Conservation (phyloP, 805 yeast genomes). For the Debaryomyces tyrocola region DNA sequence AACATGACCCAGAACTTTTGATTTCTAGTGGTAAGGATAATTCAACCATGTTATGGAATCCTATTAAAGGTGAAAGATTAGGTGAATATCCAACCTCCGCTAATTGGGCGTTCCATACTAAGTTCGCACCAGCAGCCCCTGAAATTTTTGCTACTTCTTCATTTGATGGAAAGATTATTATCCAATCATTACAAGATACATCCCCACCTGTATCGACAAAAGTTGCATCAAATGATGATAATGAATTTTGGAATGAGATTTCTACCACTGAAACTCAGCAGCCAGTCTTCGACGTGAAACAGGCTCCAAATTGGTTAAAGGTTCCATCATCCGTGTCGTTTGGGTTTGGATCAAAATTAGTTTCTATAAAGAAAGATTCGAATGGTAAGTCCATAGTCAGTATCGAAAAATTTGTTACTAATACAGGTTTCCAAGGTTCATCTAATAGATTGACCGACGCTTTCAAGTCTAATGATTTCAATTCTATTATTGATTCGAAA, state of each 20-base stretch:
- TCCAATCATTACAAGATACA: conserved; percentile 89
- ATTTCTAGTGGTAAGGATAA: conserved; percentile 94
- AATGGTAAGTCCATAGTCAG: conserved; percentile 41
- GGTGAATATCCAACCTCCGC: conserved; percentile 91
- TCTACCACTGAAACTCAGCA: conserved; percentile 68
- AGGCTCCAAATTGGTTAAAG: conserved; percentile 89
- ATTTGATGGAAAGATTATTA: conserved; percentile 75
- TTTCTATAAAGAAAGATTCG: conserved; percentile 47
- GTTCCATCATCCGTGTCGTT: conserved; percentile 74
- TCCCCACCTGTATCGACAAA: conserved; percentile 52
- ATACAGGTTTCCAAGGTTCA: conserved; percentile 32
- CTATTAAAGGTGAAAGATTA: conserved; percentile 64
- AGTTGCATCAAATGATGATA: conserved; percentile 51
- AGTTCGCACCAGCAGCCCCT: conserved; percentile 85
- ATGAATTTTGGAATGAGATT: conserved; percentile 83
- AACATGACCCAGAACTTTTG: conserved; percentile 72
- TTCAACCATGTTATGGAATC: conserved; percentile 87
- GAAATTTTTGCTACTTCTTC: conserved; percentile 88
- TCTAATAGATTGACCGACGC: conserved; percentile 53
- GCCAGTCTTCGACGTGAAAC: conserved; percentile 67
- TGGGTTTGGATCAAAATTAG: conserved; percentile 93
- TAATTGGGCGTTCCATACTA: conserved; percentile 90
- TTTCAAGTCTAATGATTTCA: conserved; percentile 54
- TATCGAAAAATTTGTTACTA: conserved; percentile 43
- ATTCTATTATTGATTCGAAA: conserved; percentile 55